Evolutionary conservation across 139 green algal genomes (phyloP).

Genomic region (Edaphochlamys debaryana): DNA sequence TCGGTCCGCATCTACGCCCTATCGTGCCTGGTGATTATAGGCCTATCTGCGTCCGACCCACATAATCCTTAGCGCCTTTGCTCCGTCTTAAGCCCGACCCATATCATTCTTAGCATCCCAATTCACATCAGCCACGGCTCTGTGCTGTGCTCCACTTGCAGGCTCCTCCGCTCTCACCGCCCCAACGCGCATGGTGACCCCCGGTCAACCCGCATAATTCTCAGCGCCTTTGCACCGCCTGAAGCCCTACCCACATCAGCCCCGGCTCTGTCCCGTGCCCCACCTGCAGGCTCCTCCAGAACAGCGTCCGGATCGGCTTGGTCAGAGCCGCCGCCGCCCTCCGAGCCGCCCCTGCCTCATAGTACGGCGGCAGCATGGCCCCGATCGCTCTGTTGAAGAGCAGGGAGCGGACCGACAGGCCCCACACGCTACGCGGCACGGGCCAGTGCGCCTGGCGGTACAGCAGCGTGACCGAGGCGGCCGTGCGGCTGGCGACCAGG

Average conservation of each 20-base stretch:
- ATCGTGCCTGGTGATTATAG: too few species aligned
- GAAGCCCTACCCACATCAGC: neutral
- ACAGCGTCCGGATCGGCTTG: neutral
- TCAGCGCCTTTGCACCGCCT: too few species aligned
- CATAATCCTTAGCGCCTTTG: too few species aligned
- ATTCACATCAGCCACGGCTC: too few species aligned
- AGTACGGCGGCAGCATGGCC: slow-evolving; percentile 4
- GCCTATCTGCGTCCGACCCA: too few species aligned
- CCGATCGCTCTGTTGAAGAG: neutral
- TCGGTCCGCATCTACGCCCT: too few species aligned
- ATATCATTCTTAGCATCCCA: too few species aligned
- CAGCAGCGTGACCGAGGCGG: slow-evolving; percentile 1
- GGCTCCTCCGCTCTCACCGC: too few species aligned
- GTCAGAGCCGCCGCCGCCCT: neutral
- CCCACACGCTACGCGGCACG: neutral
- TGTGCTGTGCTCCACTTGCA: too few species aligned
- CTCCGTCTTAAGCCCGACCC: too few species aligned
- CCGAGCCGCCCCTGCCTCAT: neutral
- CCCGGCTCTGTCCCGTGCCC: neutral
- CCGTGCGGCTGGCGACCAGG: neutral
- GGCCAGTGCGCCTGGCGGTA: slow-evolving; percentile 32
- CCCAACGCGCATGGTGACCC: too few species aligned
- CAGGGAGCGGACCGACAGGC: neutral
- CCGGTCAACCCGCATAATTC: too few species aligned
- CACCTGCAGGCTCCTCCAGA: slow-evolving; percentile 8